Evolutionary conservation across 78 protist genomes (phyloP).

Genomic region (Dictyostelium brefeldianum): DNA sequence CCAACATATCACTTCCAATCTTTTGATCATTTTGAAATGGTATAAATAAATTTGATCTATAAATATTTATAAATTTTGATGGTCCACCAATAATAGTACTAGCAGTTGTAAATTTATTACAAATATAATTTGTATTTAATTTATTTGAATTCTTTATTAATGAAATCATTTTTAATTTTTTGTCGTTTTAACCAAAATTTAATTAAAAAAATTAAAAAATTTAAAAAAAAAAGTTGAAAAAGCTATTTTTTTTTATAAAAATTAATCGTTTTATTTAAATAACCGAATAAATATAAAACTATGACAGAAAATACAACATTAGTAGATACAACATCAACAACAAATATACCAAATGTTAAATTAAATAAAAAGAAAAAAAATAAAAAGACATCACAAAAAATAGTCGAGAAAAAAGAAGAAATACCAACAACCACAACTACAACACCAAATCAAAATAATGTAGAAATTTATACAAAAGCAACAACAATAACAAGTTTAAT

Average conservation of each 20-base stretch:
- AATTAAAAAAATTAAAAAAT: not conserved
- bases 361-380: not conserved
- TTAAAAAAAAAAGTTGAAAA: not conserved
- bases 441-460: not conserved
- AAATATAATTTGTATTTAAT: not conserved
- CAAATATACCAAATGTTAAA: not conserved
- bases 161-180: constrained; percentile 1
- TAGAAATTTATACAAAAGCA: not conserved
- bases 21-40: constrained; percentile 57
- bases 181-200: not conserved
- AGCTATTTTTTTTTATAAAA: too few species aligned
- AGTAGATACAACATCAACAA: not conserved
- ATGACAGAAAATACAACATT: not conserved
- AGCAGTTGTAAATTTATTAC: not conserved
- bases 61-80: constrained; percentile 13
- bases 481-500: not conserved
- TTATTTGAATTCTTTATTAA: constrained; percentile 6
- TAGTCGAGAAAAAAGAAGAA: not conserved
- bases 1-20: constrained; percentile 21
- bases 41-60: constrained; percentile 46
- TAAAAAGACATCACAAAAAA: not conserved
- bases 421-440: not conserved
- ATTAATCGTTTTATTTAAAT: too few species aligned
- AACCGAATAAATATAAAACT: too few species aligned
- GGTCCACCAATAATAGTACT: not conserved